Evolutionary conservation across 371 early-diverging fungal species (phyloP), one percentile per base, ranked within the genome.

Genomic region (Mortierella sp.): DNA sequence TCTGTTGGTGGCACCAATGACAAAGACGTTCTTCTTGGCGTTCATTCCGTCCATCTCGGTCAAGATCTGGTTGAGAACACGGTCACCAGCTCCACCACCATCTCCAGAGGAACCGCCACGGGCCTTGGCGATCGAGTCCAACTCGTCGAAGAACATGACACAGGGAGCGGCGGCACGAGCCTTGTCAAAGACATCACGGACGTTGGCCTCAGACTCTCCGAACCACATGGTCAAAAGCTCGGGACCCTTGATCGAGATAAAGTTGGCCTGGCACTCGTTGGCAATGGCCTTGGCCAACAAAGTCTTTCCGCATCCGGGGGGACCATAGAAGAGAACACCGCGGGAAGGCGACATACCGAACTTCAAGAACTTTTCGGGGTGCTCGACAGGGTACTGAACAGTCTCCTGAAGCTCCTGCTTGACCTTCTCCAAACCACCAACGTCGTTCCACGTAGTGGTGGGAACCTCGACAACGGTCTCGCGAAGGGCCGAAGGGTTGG

Each of bases 21-120:
- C 97, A 88, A 99, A 98, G n/a, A 99, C 99, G 83, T 98, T 98
- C 95, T 99, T 98, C 93, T 99, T 99, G 79, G 98, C 98, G 86
- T 98, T 98, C 99, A 99, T 99, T 88, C 99, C 99, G 88, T 99
- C 99, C 99, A 99, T 99, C 91, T 99, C 99, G 40, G 99, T 99
- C 82, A 99, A 92, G 79, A 99, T 95, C 92, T 99, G 99, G 92
- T 99, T 99, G 59, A 99, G 94, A 37, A 99, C 99, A 89, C 99
- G 98, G 84, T 99, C 99, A 71, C 99, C 99, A 51, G 98, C 96
- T 82, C 98, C 99, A 46, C 99, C 98, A 71, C 94, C 97, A 90
- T 99, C 98, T 53, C 97, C 97, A 21, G 86, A 87, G n/a, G 89
- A 88, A 59, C 91, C 89, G 72, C 98, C 98, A 89, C 99, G 97